A percentile compares a stretch with the other conserved stretches of the same genome.
phyloP scores from a whole-genome alignment of 2,329 filamentous ascomycete species.

The Paecilomyces formosus region DNA sequence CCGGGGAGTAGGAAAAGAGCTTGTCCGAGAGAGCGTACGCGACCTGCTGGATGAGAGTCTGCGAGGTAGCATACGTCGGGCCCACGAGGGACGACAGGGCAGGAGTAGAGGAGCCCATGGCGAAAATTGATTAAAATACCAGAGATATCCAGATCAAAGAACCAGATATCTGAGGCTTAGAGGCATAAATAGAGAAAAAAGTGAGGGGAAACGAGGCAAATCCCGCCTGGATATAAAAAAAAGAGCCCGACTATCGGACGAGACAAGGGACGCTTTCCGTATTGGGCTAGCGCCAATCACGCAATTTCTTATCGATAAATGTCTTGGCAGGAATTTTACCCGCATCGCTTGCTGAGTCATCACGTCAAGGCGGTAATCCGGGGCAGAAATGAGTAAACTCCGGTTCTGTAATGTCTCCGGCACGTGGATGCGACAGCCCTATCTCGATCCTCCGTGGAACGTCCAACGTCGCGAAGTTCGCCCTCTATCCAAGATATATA shows the following conservation, averaged over 20 bases:
- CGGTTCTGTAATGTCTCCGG: not conserved
- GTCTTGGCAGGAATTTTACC: not conserved
- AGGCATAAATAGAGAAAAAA: not conserved
- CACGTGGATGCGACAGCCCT: not conserved
- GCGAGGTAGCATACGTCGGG: conserved; percentile 86
- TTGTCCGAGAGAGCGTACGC: conserved; percentile 94
- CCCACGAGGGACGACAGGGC: conserved; percentile 60
- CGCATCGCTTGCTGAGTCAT: not conserved
- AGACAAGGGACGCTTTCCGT: conserved; percentile 6
- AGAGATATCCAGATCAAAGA: not conserved
- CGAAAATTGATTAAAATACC: conserved; percentile 7
- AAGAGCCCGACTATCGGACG: not conserved
- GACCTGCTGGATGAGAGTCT: conserved; percentile 91
- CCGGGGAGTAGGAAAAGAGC: conserved; percentile 92
- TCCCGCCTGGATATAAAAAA: conserved; percentile 1
- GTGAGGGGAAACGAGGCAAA: conserved; percentile 2
- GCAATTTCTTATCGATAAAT: conserved; percentile 13
- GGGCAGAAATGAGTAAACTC: not conserved
- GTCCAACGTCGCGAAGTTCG: not conserved
- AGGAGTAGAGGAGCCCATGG: conserved; percentile 30
- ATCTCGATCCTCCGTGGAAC: not conserved
- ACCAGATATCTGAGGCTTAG: not conserved
- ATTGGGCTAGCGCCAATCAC: conserved; percentile 8
- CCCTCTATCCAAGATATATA: not conserved
- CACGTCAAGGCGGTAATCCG: not conserved